Evolutionary conservation across 2,329 filamentous ascomycete genomes (phyloP).

Genomic region (Macrophomina phaseolina): DNA sequence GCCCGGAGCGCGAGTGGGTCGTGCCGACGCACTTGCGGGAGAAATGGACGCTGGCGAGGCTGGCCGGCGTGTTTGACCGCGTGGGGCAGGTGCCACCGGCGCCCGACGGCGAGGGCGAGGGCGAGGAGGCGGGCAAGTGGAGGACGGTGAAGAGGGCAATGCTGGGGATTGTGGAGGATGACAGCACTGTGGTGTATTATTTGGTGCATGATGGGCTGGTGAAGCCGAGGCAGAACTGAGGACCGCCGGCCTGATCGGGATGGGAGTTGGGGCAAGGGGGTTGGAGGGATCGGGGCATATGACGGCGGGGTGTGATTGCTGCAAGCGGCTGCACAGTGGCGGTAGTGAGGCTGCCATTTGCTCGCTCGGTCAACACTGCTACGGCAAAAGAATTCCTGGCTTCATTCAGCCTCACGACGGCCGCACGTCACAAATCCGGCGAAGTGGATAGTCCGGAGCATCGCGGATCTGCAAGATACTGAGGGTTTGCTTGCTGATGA

Average conservation of each 20-base stretch:
- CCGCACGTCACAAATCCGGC: too few species aligned
- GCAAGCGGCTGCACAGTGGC: too few species aligned
- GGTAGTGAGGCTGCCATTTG: too few species aligned
- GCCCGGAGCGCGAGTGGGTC: slow-evolving; percentile 72
- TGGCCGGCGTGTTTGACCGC: slow-evolving; percentile 73
- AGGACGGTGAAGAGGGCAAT: slow-evolving; percentile 68
- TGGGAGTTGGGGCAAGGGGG: too few species aligned
- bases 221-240: slow-evolving; percentile 79
- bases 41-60: slow-evolving; percentile 70
- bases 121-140: slow-evolving; percentile 53
- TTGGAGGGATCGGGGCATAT: too few species aligned
- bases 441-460: too few species aligned
- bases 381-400: too few species aligned
- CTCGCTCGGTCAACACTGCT: too few species aligned
- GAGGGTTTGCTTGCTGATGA: background rate
- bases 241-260: too few species aligned
- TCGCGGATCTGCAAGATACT: background rate
- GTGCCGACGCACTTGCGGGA: slow-evolving; percentile 75
- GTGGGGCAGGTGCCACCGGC: slow-evolving; percentile 50
- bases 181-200: slow-evolving; percentile 85
- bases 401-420: too few species aligned
- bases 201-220: slow-evolving; percentile 85
- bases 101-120: slow-evolving; percentile 29
- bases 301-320: background rate
- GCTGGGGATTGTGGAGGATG: slow-evolving; percentile 76